Evolutionary conservation across 768 basidiomycete genomes (phyloP), one percentile per base, ranked within the genome.

Genomic region (Cantharellus cinnabarinus): DNA sequence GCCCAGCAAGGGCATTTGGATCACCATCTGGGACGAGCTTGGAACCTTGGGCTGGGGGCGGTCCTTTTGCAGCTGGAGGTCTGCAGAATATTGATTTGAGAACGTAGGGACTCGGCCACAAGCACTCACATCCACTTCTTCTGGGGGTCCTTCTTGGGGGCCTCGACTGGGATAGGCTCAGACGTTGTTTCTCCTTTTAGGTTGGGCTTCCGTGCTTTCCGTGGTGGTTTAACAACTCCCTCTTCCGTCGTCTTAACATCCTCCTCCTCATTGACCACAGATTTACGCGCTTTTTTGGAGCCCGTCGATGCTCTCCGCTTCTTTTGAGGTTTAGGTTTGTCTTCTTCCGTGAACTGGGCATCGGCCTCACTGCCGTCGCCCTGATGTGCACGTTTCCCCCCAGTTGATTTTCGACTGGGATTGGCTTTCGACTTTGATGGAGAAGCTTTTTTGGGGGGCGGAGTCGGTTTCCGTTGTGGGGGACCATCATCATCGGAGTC

Each of bases 1-100:
- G 74, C 0, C 93, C 93, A 0, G 82, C 77, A 4, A 99, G 74
- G 66, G 87, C 89, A 65, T 83, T 77, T 0, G 78, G 77, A 37
- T 73, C 72, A 10, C 83, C 82, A 50, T 89, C 80, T 0, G 87
- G 86, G 29, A 87, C 76, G 10, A 78, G 74, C 66, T 2, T 61
- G 60, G 29, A 63, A 64, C 59, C 63, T 1, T 73, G 73, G 55
- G 71, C 73, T n/a, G 72, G 68, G 0, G 82, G 82, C 0, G 44
- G 10, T 7, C 52, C 52, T 14, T 7, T 37, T 54, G 10, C 35
- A 10, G 52, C 7, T 0, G 7, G 7, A 0, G 52, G 52, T 37
- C 52, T 54, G 52, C 14, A 7, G 52, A 29, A 29, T 29, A 29
- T 29, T 29, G 20, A 29, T 29, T 29, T 29, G 20, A 29, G 20